These are phyloP conservation scores for Russula sp. DNA, from an alignment of 768 basidiomycete species.

Conservation along the genomic window DNA sequence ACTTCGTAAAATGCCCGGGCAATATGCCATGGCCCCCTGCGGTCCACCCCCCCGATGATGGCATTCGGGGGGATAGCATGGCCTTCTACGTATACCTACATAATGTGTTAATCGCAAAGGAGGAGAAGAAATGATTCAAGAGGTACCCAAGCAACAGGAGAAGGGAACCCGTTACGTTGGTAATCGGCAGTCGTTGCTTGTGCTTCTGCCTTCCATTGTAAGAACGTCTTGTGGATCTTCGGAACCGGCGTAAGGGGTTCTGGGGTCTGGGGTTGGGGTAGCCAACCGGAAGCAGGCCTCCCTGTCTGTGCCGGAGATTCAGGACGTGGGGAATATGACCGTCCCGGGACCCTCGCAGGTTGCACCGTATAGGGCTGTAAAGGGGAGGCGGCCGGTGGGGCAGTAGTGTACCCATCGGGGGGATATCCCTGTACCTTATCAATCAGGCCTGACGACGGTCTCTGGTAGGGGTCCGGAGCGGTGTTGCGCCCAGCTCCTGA, in stretches of 20 bases:
- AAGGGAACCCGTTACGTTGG: constrained; percentile 13
- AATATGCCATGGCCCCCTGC: constrained; percentile 14
- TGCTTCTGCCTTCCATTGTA: constrained; percentile 17
- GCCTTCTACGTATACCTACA: constrained; percentile 18
- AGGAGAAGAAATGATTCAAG: background rate
- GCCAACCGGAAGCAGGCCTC: background rate
- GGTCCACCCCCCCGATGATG: constrained; percentile 18
- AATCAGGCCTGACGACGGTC: background rate
- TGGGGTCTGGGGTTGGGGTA: background rate
- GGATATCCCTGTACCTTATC: background rate
- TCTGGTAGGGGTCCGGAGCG: background rate
- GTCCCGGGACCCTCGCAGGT: background rate
- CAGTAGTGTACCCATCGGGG: background rate
- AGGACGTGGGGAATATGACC: background rate
- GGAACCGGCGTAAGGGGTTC: background rate
- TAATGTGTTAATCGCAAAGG: background rate
- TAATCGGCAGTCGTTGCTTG: constrained; percentile 9
- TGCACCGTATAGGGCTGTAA: background rate
- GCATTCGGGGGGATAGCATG: constrained; percentile 18
- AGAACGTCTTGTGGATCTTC: constrained; percentile 5
- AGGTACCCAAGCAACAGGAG: constrained; percentile 20
- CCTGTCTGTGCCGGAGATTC: background rate
- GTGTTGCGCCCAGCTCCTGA: background rate
- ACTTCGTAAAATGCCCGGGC: constrained; percentile 21
- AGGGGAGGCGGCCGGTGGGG: background rate